Base-by-base conservation (phyloP, 228 moss, liverwort and hornwort species). In the Sphagnum magellanicum region DNA sequence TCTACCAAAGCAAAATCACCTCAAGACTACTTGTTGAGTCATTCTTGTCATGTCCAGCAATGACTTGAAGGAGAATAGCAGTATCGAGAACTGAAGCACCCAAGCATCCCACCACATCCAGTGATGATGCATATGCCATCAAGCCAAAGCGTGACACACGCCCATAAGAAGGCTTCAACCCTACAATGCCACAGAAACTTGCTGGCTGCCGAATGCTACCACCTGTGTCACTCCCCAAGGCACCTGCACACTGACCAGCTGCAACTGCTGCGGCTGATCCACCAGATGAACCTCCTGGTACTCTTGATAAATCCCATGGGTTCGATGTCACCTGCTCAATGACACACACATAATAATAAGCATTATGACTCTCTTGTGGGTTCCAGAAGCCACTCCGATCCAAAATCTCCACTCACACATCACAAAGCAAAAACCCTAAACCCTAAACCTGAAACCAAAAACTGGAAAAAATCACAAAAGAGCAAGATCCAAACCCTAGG, bases 211-310 rank as follows among this genome's bases (percentile, higher is more conserved):
- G 88, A 74, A 97, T 82, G 68, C 97, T 97, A 46, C 97, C 97
- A 5, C 97, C 97, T 8, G 98, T 98, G 11, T 98, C 98, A 57
- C 91, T 91, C 57, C 98, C 98, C 73, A 98, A 78, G 0, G 98
- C 87, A 59, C 91, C 91, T 63, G 84, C 98, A 65, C 93, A 93
- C 70, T 98, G 98, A 59, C 81, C 81, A 50, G 88, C 82, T 14
- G 93, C 93, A 16, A 93, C 91, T 32, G 97, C 93, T 46, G 97
- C 97, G 12, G 97, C 97, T 72, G 97, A 97, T 4, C 97, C 97
- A 53, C 97, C 97, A 5, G 97, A 97, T 8, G 97, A 97, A 7
- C 97, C 97, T 51, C 97, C 97, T 15, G 97, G 97, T 49, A 97
- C 83, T 14, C 97, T 84, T 8, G 93, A 85, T 63, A 93, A 70